Evolutionary conservation across 495 filamentous ascomycete species (phyloP).

Genomic region (Lichenothelia convexa): DNA sequence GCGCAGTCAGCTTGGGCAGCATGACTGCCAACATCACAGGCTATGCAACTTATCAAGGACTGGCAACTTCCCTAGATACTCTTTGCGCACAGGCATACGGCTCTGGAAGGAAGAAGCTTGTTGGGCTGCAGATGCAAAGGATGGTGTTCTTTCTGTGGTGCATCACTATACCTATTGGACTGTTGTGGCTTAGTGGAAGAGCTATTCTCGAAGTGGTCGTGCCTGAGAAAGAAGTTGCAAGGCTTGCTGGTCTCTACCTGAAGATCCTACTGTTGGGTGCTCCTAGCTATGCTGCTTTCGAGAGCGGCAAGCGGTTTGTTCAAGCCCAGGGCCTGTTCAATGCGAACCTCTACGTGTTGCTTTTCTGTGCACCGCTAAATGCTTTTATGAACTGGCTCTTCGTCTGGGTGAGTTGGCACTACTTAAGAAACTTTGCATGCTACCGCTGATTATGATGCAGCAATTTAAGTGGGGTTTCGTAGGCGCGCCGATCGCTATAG

Average conservation of each 20-base stretch:
- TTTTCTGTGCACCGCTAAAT: constrained; percentile 49
- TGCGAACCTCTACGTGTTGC: constrained; percentile 45
- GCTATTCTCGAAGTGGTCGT: constrained; percentile 38
- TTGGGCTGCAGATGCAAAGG: constrained; percentile 52
- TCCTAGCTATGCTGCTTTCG: constrained; percentile 51
- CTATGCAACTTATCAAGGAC: constrained; percentile 50
- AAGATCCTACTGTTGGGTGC: constrained; percentile 44
- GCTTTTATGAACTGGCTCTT: constrained; percentile 48
- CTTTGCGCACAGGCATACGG: constrained; percentile 61
- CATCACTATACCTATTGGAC: constrained; percentile 41
- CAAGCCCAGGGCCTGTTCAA: constrained; percentile 56
- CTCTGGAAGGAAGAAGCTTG: constrained; percentile 44
- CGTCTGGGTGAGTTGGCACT: constrained; percentile 39
- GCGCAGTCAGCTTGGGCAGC: constrained; percentile 45
- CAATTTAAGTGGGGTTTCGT: constrained; percentile 59
- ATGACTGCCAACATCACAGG: constrained; percentile 62
- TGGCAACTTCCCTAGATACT: constrained; percentile 53
- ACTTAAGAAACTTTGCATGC: not conserved
- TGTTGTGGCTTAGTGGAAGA: constrained; percentile 39
- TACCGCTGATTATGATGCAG: constrained; percentile 13
- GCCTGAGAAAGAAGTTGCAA: constrained; percentile 40
- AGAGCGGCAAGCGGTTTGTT: constrained; percentile 51
- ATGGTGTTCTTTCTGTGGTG: constrained; percentile 49
- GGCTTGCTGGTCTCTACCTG: constrained; percentile 49
- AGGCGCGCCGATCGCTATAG: constrained; percentile 71